Evolutionary conservation across 2,329 filamentous ascomycete genomes (phyloP), one percentile per base, ranked within the genome.

Genomic region (Fusarium sp.): DNA sequence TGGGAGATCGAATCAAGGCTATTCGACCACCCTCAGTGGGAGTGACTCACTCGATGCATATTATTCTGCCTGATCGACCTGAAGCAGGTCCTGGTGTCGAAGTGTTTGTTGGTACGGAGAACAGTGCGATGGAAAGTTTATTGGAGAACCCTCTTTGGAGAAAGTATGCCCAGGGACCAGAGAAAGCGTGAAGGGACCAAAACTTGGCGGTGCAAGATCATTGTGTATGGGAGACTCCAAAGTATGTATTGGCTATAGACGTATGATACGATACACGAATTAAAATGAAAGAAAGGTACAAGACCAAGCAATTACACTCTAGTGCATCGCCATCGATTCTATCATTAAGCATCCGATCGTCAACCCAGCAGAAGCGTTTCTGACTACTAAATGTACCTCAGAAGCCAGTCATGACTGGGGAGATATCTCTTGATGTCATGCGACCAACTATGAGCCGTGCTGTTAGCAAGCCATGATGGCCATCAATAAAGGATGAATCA

Each of bases 1-100:
- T 69, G 4, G 66, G 66, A 1, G 38, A 11, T 2, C 35, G 8
- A 3, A 48, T 69, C 3, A 51, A 69, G 5, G 66, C 66, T 11
- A 26, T 69, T 36, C 48, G 66, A 18, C 55, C 65, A 2, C 66
- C 66, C 0, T 63, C 45, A 5, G 57, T 39, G 5, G 66, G 66
- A 36, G 45, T 69, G 9, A 69, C 64, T 38, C 66, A 69, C 14
- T 55, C 64, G 0, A 69, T 69, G 66, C 66, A 69, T 1, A 45
- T 69, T 1, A 6, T 69, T 20, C 28, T 69, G 6, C 66, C 66
- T 18, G 24, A 69, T 1, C 32, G 66, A 13, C 42, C 42, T 3
- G 64, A 55, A 10, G 66, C 66, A 6, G 66, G 66, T 2, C 26
- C 64, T 3, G 66, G 66, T 15, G 47, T 69, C 1, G 66, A 69